phyloP scores from a whole-genome alignment of 1,284 basidiomycete species.

The Phellopilus nigrolimitatus region DNA sequence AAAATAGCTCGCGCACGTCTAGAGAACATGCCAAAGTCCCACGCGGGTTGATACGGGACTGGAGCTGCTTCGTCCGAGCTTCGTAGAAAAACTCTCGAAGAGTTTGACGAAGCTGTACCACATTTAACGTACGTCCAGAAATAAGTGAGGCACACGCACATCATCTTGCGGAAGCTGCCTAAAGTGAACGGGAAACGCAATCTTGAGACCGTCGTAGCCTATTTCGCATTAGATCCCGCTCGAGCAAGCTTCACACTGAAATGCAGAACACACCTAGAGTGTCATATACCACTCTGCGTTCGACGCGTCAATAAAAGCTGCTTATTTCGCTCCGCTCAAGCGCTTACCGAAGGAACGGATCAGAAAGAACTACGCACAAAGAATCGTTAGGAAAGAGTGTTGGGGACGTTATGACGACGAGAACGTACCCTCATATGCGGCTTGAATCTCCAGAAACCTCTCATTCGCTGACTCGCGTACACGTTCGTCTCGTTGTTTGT shows the following conservation, averaged over 20 bases:
- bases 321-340: conserved; percentile 16
- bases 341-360: conserved; percentile 63
- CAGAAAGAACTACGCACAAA: conserved; percentile 77
- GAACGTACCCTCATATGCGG: conserved; percentile 66
- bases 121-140: conserved; percentile 20
- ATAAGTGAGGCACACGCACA: conserved; percentile 8
- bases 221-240: conserved; percentile 6
- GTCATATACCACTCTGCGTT: conserved; percentile 64
- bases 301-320: conserved; percentile 21
- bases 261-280: conserved; percentile 47
- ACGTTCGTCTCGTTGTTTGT: conserved; percentile 66
- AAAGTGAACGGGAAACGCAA: conserved; percentile 26
- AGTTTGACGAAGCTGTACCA: conserved; percentile 24
- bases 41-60: conserved; percentile 13
- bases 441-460: conserved; percentile 70
- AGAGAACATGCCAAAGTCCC: conserved; percentile 15
- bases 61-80: not conserved
- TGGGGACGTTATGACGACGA: conserved; percentile 6
- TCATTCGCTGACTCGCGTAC: conserved; percentile 57
- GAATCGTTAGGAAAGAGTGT: too few relatives aligned
- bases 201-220: conserved; percentile 50
- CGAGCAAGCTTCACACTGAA: not conserved
- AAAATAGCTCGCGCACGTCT: conserved; percentile 17
- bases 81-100: conserved; percentile 12
- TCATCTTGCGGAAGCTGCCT: conserved; percentile 12